A percentile compares a stretch with the other conserved stretches of the same genome.
Evolutionary conservation across 306 rosid genomes (phyloP).

Genomic region (Biancaea sappan): DNA sequence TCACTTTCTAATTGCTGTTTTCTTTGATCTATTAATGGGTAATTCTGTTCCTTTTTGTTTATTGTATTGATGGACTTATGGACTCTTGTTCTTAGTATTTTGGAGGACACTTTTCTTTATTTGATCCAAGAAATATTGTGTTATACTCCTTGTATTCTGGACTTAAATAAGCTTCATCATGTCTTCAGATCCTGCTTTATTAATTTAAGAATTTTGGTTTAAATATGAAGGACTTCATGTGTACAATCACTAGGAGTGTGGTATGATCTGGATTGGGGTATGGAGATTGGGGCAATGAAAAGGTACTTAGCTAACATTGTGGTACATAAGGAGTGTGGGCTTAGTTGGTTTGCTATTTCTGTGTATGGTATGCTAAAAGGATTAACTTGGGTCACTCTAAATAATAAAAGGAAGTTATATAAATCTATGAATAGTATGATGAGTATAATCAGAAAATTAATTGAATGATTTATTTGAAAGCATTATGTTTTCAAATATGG

Average conservation of each 20-base stretch:
- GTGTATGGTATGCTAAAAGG: not conserved
- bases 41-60: not conserved
- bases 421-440: not conserved
- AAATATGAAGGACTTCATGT: not conserved
- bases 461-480: constrained; percentile 11
- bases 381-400: not conserved
- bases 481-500: constrained; percentile 7
- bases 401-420: constrained; percentile 8
- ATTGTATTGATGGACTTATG: not conserved
- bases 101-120: not conserved
- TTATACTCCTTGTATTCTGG: not conserved
- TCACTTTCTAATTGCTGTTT: not conserved
- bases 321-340: constrained; percentile 11
- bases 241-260: not conserved
- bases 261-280: constrained; percentile 11
- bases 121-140: not conserved
- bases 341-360: not conserved
- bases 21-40: not conserved
- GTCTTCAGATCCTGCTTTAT: not conserved
- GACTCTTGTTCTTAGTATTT: not conserved
- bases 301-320: not conserved
- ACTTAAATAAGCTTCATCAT: not conserved
- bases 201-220: not conserved
- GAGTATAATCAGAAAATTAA: constrained; percentile 16
- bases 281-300: not conserved